These are phyloP conservation scores for Tricholoma saponaceum DNA, from an alignment of 768 basidiomycete genomes.

Conservation along the genomic window DNA sequence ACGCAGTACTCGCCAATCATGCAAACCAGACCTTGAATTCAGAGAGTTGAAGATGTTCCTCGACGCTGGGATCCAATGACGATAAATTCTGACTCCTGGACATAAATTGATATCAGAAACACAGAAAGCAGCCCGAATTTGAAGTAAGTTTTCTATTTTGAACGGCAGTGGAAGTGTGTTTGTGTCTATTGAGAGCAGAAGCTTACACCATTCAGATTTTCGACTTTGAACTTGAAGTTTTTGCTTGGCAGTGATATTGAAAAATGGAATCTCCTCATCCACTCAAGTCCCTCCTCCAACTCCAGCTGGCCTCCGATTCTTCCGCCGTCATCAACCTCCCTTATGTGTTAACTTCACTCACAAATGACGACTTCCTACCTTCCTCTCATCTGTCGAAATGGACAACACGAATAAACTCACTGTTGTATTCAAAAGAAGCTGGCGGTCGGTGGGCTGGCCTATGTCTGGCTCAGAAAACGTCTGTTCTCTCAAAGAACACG, in stretches of 20 bases:
- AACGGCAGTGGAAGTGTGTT: constrained; percentile 11
- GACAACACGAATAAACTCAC: constrained; percentile 65
- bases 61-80: constrained; percentile 47
- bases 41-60: constrained; percentile 48
- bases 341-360: constrained; percentile 53
- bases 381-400: constrained; percentile 74
- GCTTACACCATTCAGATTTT: constrained; percentile 8
- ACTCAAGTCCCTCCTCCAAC: constrained; percentile 62
- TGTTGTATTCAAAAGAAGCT: constrained; percentile 75
- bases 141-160: too few species aligned
- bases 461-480: constrained; percentile 66
- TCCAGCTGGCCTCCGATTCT: constrained; percentile 68
- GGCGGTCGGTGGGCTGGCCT: constrained; percentile 79
- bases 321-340: constrained; percentile 57
- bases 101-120: constrained; percentile 5
- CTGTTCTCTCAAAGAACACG: constrained; percentile 48
- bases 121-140: neutral
- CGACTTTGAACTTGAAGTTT: neutral
- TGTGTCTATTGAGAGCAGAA: constrained; percentile 14
- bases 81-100: constrained; percentile 5
- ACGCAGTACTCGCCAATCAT: neutral
- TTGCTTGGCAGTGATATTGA: constrained; percentile 4
- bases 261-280: constrained; percentile 33
- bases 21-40: constrained; percentile 47
- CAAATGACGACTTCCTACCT: constrained; percentile 46